Conservation (phyloP, 2,329 filamentous ascomycete genomes). For the Colletotrichum spaethianum region DNA sequence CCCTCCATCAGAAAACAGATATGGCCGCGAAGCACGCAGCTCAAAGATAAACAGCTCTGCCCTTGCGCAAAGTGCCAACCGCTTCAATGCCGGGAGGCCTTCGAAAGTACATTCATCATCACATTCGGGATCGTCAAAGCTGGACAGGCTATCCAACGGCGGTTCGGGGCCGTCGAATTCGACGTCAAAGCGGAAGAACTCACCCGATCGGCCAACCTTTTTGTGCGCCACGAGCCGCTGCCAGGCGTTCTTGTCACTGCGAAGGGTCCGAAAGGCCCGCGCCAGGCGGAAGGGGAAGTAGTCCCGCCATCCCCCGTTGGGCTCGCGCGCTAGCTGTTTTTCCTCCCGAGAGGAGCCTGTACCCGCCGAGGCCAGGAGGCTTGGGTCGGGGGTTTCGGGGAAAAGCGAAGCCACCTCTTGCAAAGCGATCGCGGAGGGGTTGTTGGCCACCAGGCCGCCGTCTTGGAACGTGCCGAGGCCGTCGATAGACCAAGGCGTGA, state of each 20-base stretch:
- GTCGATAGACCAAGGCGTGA: conserved; percentile 28
- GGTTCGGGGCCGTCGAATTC: not conserved
- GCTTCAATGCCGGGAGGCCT: conserved; percentile 8
- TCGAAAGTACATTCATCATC: conserved; percentile 5
- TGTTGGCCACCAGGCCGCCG: conserved; percentile 43
- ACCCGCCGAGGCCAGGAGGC: conserved; percentile 42
- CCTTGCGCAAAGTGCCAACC: not conserved
- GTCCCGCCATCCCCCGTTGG: not conserved
- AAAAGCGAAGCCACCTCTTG: conserved; percentile 39
- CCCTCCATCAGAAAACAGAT: conserved; percentile 1
- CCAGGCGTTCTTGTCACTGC: conserved; percentile 32
- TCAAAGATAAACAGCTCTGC: conserved; percentile 23
- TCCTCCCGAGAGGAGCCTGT: conserved; percentile 35
- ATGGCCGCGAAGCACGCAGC: not conserved
- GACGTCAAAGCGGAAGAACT: conserved; percentile 25
- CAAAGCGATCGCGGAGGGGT: conserved; percentile 43
- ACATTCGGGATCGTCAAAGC: conserved; percentile 5
- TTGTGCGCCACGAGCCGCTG: conserved; percentile 38
- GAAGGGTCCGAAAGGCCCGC: conserved; percentile 30
- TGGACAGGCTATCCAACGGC: conserved; percentile 9
- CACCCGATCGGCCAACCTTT: conserved; percentile 14
- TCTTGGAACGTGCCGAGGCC: conserved; percentile 41
- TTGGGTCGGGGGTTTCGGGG: conserved; percentile 36
- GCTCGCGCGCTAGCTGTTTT: not conserved
- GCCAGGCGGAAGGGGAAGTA: conserved; percentile 9